Conservation (phyloP, 352 stramenopile species). For the Globisporangium nagaii region DNA sequence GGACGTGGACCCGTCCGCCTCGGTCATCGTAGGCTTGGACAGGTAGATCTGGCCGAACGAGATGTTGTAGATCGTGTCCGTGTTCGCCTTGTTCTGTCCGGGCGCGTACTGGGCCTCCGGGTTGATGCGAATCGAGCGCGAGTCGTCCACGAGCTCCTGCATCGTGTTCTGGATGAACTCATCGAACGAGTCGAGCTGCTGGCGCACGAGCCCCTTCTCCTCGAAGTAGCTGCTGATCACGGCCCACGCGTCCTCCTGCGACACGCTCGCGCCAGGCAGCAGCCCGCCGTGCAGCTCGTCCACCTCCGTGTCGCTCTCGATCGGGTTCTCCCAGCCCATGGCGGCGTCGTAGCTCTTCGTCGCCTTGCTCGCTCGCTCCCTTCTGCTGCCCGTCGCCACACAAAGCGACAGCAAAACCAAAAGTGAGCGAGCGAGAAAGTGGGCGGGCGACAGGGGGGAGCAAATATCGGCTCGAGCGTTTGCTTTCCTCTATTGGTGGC, state of each 20-base stretch:
- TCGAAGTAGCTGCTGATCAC: slow-evolving; percentile 99
- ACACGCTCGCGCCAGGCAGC: slow-evolving; percentile 80
- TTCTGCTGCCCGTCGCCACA: slow-evolving; percentile 7
- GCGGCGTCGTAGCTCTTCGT: not conserved
- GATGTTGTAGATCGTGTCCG: slow-evolving; percentile 92
- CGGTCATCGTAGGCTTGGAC: slow-evolving; percentile 95
- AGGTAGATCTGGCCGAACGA: slow-evolving; percentile 99
- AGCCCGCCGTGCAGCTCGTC: slow-evolving; percentile 41
- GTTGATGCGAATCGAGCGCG: slow-evolving; percentile 94
- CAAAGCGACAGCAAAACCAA: slow-evolving; percentile 22
- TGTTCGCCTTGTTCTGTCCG: slow-evolving; percentile 90
- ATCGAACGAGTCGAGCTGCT: slow-evolving; percentile 99
- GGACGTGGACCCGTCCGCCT: slow-evolving; percentile 95
- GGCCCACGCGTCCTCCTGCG: slow-evolving; percentile 98
- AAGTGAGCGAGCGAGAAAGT: slow-evolving; percentile 14
- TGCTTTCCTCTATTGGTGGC: too few species aligned
- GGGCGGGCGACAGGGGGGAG: not conserved
- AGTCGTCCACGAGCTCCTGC: slow-evolving; percentile 98
- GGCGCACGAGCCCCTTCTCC: slow-evolving; percentile 99
- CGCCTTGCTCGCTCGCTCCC: not conserved
- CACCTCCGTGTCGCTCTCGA: slow-evolving; percentile 54
- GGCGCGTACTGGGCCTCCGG: slow-evolving; percentile 96
- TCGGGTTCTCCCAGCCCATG: slow-evolving; percentile 72
- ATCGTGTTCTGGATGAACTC: slow-evolving; percentile 99
- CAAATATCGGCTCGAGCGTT: too few species aligned